phyloP scores from a whole-genome alignment of 768 basidiomycete genomes.

The Pulveroboletus sp. region DNA sequence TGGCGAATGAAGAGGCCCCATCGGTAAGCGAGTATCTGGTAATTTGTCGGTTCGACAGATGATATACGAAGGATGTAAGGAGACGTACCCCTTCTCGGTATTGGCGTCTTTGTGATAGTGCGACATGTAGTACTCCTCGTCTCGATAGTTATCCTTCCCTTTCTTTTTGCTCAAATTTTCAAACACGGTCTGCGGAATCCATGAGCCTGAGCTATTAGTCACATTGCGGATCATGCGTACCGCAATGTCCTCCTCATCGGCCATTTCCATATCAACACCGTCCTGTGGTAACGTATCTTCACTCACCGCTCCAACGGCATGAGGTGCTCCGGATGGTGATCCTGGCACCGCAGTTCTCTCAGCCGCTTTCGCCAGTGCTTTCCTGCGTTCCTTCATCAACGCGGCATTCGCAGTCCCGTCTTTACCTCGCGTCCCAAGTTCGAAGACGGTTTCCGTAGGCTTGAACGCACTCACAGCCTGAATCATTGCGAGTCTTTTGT shows the following conservation, averaged over 20 bases:
- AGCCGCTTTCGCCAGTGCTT: slow-evolving; percentile 64
- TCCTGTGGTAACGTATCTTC: slow-evolving; percentile 27
- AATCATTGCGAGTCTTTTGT: slow-evolving; percentile 61
- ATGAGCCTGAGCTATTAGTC: slow-evolving; percentile 2
- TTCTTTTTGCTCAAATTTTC: slow-evolving; percentile 45
- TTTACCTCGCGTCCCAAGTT: slow-evolving; percentile 73
- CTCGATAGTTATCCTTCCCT: slow-evolving; percentile 52
- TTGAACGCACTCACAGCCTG: slow-evolving; percentile 75
- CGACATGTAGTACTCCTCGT: slow-evolving; percentile 87
- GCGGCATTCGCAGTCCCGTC: slow-evolving; percentile 51
- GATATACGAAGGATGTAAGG: neutral
- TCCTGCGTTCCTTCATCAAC: slow-evolving; percentile 86
- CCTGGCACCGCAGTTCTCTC: slow-evolving; percentile 38
- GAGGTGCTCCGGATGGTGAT: slow-evolving; percentile 27
- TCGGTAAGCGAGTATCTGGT: slow-evolving; percentile 83
- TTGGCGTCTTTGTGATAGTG: slow-evolving; percentile 83
- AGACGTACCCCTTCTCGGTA: slow-evolving; percentile 82
- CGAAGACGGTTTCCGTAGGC: slow-evolving; percentile 88
- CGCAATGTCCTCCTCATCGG: slow-evolving; percentile 71
- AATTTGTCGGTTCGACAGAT: neutral
- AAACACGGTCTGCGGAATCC: slow-evolving; percentile 55
- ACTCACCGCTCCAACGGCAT: slow-evolving; percentile 32
- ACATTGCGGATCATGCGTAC: slow-evolving; percentile 36
- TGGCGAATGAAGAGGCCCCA: slow-evolving; percentile 79
- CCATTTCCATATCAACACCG: slow-evolving; percentile 54